phyloP scores from a whole-genome alignment of 768 basidiomycete species.

The Tephrocybe sp. region DNA sequence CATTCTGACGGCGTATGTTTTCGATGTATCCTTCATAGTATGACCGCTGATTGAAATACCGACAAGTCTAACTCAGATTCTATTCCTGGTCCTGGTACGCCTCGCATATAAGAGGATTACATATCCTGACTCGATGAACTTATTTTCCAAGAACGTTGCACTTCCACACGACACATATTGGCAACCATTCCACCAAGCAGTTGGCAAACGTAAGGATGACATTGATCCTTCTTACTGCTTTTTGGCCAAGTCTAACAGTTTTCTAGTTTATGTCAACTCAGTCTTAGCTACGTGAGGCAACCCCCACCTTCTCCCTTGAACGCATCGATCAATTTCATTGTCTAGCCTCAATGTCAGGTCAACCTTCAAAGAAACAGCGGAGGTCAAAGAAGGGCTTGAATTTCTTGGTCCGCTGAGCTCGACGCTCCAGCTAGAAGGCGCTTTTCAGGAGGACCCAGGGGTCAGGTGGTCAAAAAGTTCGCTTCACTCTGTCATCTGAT shows the following conservation, averaged over 20 bases:
- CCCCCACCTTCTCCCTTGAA: background rate
- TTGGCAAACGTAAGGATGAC: constrained; percentile 11
- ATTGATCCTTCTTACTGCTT: too few relatives aligned
- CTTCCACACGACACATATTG: constrained; percentile 10
- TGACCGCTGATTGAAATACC: background rate
- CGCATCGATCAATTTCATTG: background rate
- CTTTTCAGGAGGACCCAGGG: too few relatives aligned
- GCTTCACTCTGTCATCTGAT: too few relatives aligned
- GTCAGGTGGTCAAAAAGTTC: too few relatives aligned
- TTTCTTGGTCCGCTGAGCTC: too few relatives aligned
- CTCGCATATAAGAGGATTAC: background rate
- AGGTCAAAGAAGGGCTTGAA: too few relatives aligned
- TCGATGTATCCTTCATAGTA: too few relatives aligned
- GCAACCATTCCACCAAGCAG: constrained; percentile 13
- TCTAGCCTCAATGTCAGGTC: constrained; percentile 8
- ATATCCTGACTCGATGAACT: background rate
- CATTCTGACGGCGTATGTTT: constrained; percentile 7
- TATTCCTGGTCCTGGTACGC: constrained; percentile 10
- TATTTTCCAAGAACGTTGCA: constrained; percentile 5
- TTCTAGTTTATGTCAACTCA: constrained; percentile 8
- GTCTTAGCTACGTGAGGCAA: constrained; percentile 10
- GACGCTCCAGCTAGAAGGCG: too few relatives aligned
- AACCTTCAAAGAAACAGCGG: constrained; percentile 3
- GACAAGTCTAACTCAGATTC: constrained; percentile 5
- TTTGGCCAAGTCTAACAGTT: too few relatives aligned